Evolutionary conservation across 106 monocot genomes (phyloP), one percentile per base, ranked within the genome.

Genomic region (Xerophyta viscosa): DNA sequence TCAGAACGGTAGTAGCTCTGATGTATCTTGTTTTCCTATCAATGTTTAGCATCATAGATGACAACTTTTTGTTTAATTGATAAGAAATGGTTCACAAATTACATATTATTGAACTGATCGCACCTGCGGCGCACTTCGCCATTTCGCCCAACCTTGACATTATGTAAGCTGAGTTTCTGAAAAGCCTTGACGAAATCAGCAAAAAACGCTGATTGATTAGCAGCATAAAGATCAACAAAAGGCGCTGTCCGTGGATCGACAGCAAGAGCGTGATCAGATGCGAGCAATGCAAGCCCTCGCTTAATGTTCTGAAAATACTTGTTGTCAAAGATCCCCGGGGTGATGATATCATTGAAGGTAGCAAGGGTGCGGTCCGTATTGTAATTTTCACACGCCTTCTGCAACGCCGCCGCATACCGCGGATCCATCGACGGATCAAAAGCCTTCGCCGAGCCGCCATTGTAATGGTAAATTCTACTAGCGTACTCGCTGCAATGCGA

Each of bases 401-500:
- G 68, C 48, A 86, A 15, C 22, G 47, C 86, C 24, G 29, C 47
- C 8, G 81, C 81, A 41, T 48, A 77, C 24, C 44, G 42, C 20
- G 70, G 73, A 57, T 64, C 65, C 27, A 78, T 50, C 8, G 43
- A 6, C 9, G 80, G 80, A 27, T 80, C 77, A 41, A 55, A 66
- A 19, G 62, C 58, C 19, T 54, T 31, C 28, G 17, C 20, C 26
- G 27, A 64, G 44, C 54, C 52, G 39, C 41, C 21, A 10, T 65
- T 42, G 60, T 41, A 60, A 37, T 45, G 23, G 62, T 61, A 73
- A 45, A 86, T 59, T 1, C 80, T 50, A 27, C 8, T 20, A 6
- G 80, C 77, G 60, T 77, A 86, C 59, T 86, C 80, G 45, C 64
- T 72, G 77, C 86, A 86, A 69, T 86, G 86, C 24, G 86, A 73